Evolutionary conservation across 73 alveolate species (phyloP).

Genomic region (Paramecium bursaria): DNA sequence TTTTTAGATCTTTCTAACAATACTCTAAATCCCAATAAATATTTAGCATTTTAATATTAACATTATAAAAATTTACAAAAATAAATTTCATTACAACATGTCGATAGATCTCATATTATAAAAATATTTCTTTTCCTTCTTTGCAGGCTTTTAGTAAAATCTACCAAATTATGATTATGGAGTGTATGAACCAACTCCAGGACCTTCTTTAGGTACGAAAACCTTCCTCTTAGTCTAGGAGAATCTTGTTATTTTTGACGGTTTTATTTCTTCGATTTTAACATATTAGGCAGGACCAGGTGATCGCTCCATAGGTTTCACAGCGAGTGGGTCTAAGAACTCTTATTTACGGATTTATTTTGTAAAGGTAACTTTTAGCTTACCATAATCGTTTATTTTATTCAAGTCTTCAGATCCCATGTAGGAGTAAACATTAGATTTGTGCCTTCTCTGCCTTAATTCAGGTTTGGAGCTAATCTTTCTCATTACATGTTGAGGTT

Average conservation of each 20-base stretch:
- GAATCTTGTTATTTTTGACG: not conserved
- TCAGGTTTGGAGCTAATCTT: not conserved
- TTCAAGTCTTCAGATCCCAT: not conserved
- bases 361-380: constrained; percentile 45
- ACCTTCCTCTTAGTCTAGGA: not conserved
- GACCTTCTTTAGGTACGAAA: constrained; percentile 50
- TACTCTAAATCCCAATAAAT: no score
- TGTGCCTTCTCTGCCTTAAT: not conserved
- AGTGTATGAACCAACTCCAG: constrained; percentile 40
- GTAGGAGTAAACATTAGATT: not conserved
- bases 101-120: no score
- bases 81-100: no score
- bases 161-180: not conserved
- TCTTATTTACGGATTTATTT: constrained; percentile 44
- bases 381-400: constrained; percentile 40
- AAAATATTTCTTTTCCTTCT: no score
- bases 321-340: constrained; percentile 11
- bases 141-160: constrained; percentile 17
- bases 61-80: no score
- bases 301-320: not conserved
- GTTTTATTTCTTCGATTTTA: constrained; percentile 26
- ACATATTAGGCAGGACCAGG: constrained; percentile 52
- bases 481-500: not conserved
- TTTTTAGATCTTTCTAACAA: no score
- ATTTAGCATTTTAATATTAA: no score